Base-by-base conservation (phyloP, 306 rosid species). In the Mimosa pudica region DNA sequence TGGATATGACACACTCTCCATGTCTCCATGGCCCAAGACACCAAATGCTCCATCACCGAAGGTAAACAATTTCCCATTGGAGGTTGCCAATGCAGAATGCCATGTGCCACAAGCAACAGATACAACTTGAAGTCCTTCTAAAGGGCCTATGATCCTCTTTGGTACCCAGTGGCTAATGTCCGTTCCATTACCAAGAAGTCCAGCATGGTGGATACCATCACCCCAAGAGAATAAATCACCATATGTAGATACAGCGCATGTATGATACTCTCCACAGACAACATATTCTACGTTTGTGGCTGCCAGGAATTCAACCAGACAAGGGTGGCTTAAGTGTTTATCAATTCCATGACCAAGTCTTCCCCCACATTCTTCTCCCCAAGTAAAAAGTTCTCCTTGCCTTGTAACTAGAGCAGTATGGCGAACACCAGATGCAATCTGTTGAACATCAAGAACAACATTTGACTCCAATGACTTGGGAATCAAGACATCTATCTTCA, bases 311-410 rank as follows among this genome's bases (percentile, higher is more conserved):
- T 96, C 98, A 78, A 96, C 97, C 66, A 93, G 93, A 20, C 47
- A 86, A 12, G 98, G 99, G 60, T 57, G 82, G 63, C 91, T 80
- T 57, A 76, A 86, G 79, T 88, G 86, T 85, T 82, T 91, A 78
- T 93, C 96, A 71, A 84, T 73, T 47, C 99, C 99, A 77, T 91
- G 98, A 38, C 99, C 99, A 42, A 96, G 97, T 70, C 94, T 87
- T 82, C 99, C 99, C 1, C 97, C 98, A 69, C 86, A 90, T 79
- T 91, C 98, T 81, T 93, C 99, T 69, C 99, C 99, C 99, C 99
- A 96, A 11, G 98, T 91, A 80, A 96, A 96, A 87, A 93, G 91
- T 86, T 96, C 99, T 62, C 99, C 99, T 80, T 96, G 97, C 88
- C 93, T 89, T 64, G 99, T 96, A 42, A 91, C 93, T 7, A 96